Percentiles rank a stretch among this genome's conserved stretches.
Evolutionary conservation across 208 protist genomes (phyloP).

Genomic region (Trypanosoma platydactyli): DNA sequence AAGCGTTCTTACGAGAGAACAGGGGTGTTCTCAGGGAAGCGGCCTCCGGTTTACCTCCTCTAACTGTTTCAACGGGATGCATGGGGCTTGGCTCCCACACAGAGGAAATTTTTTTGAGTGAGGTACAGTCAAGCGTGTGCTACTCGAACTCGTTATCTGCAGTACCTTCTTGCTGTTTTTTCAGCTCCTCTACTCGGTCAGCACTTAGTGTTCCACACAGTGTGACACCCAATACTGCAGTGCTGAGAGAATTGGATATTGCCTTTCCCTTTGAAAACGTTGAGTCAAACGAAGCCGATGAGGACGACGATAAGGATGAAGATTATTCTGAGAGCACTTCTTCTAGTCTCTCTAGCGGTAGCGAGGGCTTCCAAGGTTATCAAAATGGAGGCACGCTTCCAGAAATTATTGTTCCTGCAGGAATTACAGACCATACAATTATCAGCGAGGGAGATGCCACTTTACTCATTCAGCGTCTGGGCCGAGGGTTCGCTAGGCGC

Average conservation of each 20-base stretch:
- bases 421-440: constrained; percentile 11
- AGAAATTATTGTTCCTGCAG: constrained; percentile 24
- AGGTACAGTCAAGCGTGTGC: background rate
- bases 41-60: background rate
- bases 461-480: constrained; percentile 41
- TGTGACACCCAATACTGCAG: background rate
- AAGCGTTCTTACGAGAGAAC: background rate
- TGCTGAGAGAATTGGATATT: constrained; percentile 17
- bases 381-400: constrained; percentile 1
- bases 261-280: constrained; percentile 12
- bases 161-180: constrained; percentile 1
- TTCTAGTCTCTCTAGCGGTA: background rate
- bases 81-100: background rate
- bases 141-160: background rate
- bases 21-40: too few species aligned
- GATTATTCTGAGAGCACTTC: background rate
- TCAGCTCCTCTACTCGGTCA: constrained; percentile 1
- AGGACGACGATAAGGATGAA: constrained; percentile 5
- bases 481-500: constrained; percentile 41
- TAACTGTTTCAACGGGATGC: background rate
- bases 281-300: constrained; percentile 1
- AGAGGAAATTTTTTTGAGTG: background rate
- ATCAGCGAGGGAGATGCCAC: constrained; percentile 24
- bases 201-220: background rate
- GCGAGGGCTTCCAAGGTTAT: constrained; percentile 1